phyloP scores from a whole-genome alignment of 2,329 filamentous ascomycete species.

The Cladophialophora carrionii region DNA sequence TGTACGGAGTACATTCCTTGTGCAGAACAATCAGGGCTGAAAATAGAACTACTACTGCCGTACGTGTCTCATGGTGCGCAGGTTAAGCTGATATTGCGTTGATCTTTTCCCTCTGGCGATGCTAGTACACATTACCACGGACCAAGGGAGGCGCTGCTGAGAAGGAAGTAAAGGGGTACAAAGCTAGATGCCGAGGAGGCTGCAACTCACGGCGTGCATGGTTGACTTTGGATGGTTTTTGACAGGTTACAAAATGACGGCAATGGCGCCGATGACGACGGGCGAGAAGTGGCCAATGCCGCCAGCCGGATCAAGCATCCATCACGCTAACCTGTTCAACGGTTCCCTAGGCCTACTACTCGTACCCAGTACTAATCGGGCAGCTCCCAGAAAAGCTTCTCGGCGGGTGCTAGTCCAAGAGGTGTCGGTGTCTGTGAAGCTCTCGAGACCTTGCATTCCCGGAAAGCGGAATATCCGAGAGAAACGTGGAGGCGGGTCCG shows the following conservation, averaged over 20 bases:
- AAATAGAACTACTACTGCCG: slow-evolving; percentile 13
- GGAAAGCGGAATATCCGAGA: neutral
- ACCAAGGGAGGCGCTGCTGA: neutral
- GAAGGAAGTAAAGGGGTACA: neutral
- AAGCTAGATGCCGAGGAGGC: neutral
- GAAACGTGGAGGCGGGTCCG: slow-evolving; percentile 18
- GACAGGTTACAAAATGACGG: slow-evolving; percentile 1
- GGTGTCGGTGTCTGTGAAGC: neutral
- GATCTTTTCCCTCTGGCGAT: neutral
- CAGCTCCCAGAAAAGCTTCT: neutral
- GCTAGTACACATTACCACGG: neutral
- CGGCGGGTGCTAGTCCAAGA: neutral
- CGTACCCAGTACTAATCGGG: slow-evolving; percentile 1
- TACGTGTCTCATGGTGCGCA: neutral
- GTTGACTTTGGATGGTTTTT: neutral
- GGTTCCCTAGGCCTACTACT: neutral
- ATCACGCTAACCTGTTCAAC: neutral
- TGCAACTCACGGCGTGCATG: neutral
- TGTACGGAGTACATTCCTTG: neutral
- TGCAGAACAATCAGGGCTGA: slow-evolving; percentile 6
- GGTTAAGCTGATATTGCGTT: neutral
- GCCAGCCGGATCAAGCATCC: neutral
- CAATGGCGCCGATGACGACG: neutral
- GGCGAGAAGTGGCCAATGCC: neutral
- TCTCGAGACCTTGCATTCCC: neutral